Evolutionary conservation across 2,329 filamentous ascomycete genomes (phyloP), one percentile per base, ranked within the genome.

Genomic region (Sporothrix curviconia): DNA sequence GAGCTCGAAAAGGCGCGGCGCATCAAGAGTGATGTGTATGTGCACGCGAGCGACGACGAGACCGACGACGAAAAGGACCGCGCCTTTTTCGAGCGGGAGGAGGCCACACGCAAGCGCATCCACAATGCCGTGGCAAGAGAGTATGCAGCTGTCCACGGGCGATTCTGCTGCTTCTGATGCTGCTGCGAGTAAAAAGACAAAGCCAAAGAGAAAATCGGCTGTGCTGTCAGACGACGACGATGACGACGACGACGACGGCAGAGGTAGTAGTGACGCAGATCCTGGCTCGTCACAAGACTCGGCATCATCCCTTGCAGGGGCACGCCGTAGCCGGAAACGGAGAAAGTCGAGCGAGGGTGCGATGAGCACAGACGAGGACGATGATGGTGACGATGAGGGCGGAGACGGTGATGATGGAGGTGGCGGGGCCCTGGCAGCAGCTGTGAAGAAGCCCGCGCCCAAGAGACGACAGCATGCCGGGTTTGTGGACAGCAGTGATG

Each of bases 41-140:
- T 99, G 52, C 82, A 87, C 58, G 85, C 86, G 37, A 90, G 87
- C 63, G 94, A 97, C 68, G 94, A 97, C 55, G 91, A 96, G 64
- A 86, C 81, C n/a, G 90, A 96, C 66, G 90, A 91, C 47, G 81
- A 83, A 57, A 82, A 89, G 15, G 77, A 78, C 51, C 71, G 76
- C 22, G 83, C 81, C 19, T 96, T 96, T 72, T 96, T 92, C 71
- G 84, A 80, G 2, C 78, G 82, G 15, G 92, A 96, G 71, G 84
- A 86, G 69, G 71, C 70, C 15, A 77, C 86, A 59, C 77, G 88
- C 50, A 78, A 82, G 62, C 79, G 79, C 49, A 73, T 76, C 19
- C 73, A 71, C 55, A 68, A 69, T 14, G 71, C 69, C 1, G 73
- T 69, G 15, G 24, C 34, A 39, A 25, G 3, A 51, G n/a, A 37